Conservation (phyloP, 2,329 filamentous ascomycete species). For the Lachnellula cervina region DNA sequence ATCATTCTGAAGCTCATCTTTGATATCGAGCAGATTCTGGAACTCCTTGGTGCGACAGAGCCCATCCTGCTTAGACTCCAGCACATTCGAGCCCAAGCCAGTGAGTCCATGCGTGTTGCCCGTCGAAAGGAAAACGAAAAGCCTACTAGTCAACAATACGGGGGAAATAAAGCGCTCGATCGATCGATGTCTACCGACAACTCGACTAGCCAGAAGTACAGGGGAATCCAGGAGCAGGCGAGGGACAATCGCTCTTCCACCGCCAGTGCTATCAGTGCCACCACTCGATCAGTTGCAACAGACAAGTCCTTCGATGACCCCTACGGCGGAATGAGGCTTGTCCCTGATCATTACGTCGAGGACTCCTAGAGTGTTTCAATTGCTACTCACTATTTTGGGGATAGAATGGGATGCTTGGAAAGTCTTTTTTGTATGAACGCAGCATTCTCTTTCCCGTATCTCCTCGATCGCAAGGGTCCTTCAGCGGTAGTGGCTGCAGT, state of each 20-base stretch:
- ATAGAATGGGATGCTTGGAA: neutral
- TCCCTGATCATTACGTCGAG: slow-evolving; percentile 17
- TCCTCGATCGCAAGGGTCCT: too few relatives aligned
- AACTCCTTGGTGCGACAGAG: slow-evolving; percentile 38
- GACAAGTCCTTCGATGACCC: slow-evolving; percentile 5
- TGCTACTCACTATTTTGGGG: neutral
- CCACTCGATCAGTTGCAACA: neutral
- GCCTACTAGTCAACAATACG: slow-evolving; percentile 1
- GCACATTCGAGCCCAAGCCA: slow-evolving; percentile 22
- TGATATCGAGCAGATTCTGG: slow-evolving; percentile 43
- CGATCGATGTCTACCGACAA: neutral
- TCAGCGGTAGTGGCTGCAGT: too few relatives aligned
- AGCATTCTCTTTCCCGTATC: too few relatives aligned
- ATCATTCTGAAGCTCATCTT: slow-evolving; percentile 44
- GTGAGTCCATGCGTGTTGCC: slow-evolving; percentile 22
- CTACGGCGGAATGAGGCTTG: slow-evolving; percentile 22
- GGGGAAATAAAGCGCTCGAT: slow-evolving; percentile 2
- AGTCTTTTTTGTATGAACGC: neutral
- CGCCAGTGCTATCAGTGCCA: slow-evolving; percentile 2
- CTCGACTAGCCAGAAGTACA: neutral
- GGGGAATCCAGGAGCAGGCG: neutral
- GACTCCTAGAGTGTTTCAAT: neutral
- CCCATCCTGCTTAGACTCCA: slow-evolving; percentile 26
- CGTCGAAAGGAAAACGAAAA: slow-evolving; percentile 10
- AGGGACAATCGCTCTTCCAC: slow-evolving; percentile 11